Base-by-base conservation (phyloP, 2,329 filamentous ascomycete genomes). In the Penicillium sp. region DNA sequence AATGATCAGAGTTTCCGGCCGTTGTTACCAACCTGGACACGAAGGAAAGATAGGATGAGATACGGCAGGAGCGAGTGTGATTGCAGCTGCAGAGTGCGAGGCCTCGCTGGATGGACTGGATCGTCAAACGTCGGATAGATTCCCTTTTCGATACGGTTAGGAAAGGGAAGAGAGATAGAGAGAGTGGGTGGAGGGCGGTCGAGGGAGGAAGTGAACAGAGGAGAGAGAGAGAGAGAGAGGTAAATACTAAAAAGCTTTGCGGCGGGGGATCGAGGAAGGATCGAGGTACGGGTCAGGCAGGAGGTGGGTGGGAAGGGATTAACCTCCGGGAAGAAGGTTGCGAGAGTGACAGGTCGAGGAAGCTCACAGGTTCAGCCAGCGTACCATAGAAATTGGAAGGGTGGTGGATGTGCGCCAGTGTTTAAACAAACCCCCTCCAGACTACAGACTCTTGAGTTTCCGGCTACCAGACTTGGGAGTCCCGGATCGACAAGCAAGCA, bases 391-490 rank as follows among this genome's bases (percentile, higher is more conserved):
- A 63, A 64, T n/a, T 65, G 66, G 58, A 58, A 60, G 63, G 30
- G 65, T 60, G 63, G 65, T 58, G 53, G 64, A 61, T 62, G 63
- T 41, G 65, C 59, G 63, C 62, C 58, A 67, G 63, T 50, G 48
- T 67, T 65, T 67, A 64, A 66, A 66, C 61, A 66, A 66, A 56
- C 57, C 60, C 60, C 62, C 60, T 58, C 61, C 60, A 50, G 48
- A 50, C 48, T 63, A 56, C 60, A 41, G 26, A 26, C 5, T 26
- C 35, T 41, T 61, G 64, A 65, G 59, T 65, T 64, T 63, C 64
- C 64, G 67, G 72, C 68, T 69, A 69, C 71, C 70, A 74, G 69
- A 69, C 66, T 70, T 69, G 69, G 69, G 67, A 49, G 61, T 63
- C 59, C 66, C 65, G 61, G 67, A 69, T 69, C 67, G 66, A 68